phyloP scores from a whole-genome alignment of 2,329 filamentous ascomycete genomes.

The Spiromastix sp. region DNA sequence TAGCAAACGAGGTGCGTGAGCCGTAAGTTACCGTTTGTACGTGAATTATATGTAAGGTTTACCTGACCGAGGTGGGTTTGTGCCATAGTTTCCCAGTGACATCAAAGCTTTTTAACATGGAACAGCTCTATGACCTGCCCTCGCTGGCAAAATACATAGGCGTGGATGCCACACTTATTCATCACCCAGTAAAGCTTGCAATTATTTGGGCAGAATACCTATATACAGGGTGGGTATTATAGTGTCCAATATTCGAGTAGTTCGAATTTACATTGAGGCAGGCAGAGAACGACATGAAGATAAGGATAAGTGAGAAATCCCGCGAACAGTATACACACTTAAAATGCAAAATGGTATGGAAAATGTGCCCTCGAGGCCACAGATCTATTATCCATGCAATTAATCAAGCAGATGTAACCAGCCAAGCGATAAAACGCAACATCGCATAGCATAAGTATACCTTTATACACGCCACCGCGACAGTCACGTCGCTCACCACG shows the following conservation, averaged over 20 bases:
- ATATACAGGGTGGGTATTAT: not conserved
- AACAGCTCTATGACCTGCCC: not conserved
- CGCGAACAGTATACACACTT: not conserved
- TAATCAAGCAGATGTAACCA: not conserved
- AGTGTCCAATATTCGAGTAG: not conserved
- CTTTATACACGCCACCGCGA: not conserved
- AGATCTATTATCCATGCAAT: not conserved
- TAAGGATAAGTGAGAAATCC: not conserved
- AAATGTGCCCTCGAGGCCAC: not conserved
- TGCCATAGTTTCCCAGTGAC: too few species aligned
- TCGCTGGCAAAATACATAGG: too few species aligned
- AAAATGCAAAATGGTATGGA: not conserved
- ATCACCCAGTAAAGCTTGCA: not conserved
- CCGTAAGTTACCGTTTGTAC: not conserved
- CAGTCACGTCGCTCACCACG: conserved; percentile 42
- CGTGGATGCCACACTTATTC: too few species aligned
- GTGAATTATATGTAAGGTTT: too few species aligned
- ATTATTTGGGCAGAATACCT: not conserved
- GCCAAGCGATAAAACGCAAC: not conserved
- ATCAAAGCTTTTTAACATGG: not conserved
- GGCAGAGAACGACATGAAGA: not conserved
- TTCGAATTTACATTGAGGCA: not conserved
- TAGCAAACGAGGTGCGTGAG: too few species aligned
- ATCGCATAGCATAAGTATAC: not conserved
- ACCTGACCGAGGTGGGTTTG: too few species aligned